Percentiles rank a stretch among this genome's conserved stretches.
Evolutionary conservation across 2,329 filamentous ascomycete species (phyloP).

Genomic region (Alternaria gaisen): DNA sequence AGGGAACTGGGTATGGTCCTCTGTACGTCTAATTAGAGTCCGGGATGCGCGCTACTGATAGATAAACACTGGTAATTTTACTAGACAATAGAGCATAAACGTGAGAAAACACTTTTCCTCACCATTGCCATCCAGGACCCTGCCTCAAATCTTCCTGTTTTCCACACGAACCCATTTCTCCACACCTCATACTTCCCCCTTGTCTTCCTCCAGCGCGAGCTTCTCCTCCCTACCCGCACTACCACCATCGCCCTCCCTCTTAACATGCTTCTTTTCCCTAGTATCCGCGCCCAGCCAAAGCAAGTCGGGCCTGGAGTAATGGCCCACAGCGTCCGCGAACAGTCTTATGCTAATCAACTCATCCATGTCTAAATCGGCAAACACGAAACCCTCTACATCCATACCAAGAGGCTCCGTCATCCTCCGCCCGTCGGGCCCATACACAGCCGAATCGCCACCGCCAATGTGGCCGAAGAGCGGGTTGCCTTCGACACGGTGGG

Average conservation of each 20-base stretch:
- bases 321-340: conserved; percentile 59
- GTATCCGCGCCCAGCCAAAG: conserved; percentile 59
- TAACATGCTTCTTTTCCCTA: conserved; percentile 40
- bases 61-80: not conserved
- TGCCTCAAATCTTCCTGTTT: not conserved
- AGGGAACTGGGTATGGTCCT: conserved; percentile 13
- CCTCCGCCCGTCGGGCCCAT: conserved; percentile 61
- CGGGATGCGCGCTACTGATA: not conserved
- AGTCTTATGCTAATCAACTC: not conserved
- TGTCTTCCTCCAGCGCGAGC: not conserved
- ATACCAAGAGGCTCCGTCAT: not conserved
- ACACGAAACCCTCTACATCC: not conserved
- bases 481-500: conserved; percentile 54
- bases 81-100: not conserved
- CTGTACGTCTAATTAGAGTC: not conserved
- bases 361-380: not conserved
- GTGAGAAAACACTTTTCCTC: not conserved
- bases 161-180: not conserved
- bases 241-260: conserved; percentile 14
- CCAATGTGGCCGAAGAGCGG: conserved; percentile 55
- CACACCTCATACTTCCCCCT: not conserved
- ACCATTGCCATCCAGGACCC: not conserved
- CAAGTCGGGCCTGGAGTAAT: conserved; percentile 62
- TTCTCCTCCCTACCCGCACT: not conserved
- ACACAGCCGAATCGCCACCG: conserved; percentile 59